These are phyloP conservation scores for Alternaria triticina DNA, from an alignment of 2,329 filamentous ascomycete genomes.

Conservation along the genomic window DNA sequence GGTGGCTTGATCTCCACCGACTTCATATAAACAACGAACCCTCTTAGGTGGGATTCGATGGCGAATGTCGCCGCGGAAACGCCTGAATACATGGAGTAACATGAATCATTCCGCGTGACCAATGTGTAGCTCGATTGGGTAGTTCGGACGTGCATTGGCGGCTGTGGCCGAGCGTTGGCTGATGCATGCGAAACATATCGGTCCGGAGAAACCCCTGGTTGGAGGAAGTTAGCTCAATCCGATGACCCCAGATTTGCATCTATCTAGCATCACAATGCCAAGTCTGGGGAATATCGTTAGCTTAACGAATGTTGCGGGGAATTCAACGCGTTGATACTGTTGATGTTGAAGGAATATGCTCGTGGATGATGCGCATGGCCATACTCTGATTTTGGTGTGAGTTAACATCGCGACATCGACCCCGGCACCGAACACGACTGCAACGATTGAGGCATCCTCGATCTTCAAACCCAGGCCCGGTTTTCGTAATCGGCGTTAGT, in stretches of 20 bases:
- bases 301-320: neutral
- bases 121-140: neutral
- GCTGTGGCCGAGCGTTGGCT: neutral
- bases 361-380: neutral
- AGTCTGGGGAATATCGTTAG: conserved; percentile 8
- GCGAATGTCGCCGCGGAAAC: neutral
- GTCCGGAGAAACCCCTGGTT: conserved; percentile 22
- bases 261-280: neutral
- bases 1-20: neutral
- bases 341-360: neutral
- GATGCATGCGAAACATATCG: neutral
- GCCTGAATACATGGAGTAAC: conserved; percentile 4
- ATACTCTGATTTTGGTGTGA: neutral
- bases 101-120: neutral
- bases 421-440: neutral
- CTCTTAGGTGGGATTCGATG: conserved; percentile 20
- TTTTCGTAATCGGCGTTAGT: conserved; percentile 1
- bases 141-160: neutral
- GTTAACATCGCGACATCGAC: neutral
- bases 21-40: conserved; percentile 9
- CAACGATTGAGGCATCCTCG: neutral
- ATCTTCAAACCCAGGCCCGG: neutral
- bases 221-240: conserved; percentile 18
- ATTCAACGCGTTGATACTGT: neutral
- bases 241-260: neutral